Conservation (phyloP, 2,329 filamentous ascomycete species). For the Shiraia bambusicola region DNA sequence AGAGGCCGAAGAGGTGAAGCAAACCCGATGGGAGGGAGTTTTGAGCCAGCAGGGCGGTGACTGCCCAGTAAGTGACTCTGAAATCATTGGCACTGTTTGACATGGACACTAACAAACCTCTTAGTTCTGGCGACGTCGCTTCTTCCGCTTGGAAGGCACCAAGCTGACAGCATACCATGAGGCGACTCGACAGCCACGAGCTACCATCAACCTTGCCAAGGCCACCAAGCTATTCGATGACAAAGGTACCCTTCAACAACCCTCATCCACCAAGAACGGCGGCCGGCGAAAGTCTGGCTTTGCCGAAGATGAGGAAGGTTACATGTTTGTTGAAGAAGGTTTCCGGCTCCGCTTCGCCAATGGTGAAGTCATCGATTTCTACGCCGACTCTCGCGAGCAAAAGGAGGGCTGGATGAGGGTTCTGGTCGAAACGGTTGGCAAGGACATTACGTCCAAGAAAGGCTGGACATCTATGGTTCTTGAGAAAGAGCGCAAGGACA, state of each 20-base stretch:
- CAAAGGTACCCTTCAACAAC: conserved; percentile 77
- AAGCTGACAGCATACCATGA: conserved; percentile 97
- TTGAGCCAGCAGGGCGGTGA: conserved; percentile 97
- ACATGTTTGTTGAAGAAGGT: conserved; percentile 99
- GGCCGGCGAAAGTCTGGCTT: conserved; percentile 90
- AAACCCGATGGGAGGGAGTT: conserved; percentile 80
- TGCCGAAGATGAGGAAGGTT: conserved; percentile 96
- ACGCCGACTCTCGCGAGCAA: conserved; percentile 81
- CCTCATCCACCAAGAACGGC: conserved; percentile 71
- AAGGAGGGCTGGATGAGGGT: conserved; percentile 96
- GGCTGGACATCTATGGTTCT: conserved; percentile 66
- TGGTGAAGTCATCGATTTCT: conserved; percentile 97
- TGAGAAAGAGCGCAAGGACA: conserved; percentile 46
- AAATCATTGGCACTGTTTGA: too few species aligned
- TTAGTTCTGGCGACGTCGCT: conserved; percentile 95
- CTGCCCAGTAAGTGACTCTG: conserved; percentile 74
- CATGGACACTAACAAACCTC: conserved; percentile 17
- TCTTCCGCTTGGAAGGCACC: conserved; percentile 89
- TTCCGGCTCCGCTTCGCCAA: conserved; percentile 99
- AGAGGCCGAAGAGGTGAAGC: conserved; percentile 78
- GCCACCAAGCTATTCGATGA: conserved; percentile 93
- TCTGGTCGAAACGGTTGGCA: conserved; percentile 69
- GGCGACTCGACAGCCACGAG: conserved; percentile 88
- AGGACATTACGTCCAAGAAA: conserved; percentile 53
- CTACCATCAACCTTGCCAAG: conserved; percentile 94